Conservation (phyloP, 768 basidiomycete species). For the Mycena amicta region DNA sequence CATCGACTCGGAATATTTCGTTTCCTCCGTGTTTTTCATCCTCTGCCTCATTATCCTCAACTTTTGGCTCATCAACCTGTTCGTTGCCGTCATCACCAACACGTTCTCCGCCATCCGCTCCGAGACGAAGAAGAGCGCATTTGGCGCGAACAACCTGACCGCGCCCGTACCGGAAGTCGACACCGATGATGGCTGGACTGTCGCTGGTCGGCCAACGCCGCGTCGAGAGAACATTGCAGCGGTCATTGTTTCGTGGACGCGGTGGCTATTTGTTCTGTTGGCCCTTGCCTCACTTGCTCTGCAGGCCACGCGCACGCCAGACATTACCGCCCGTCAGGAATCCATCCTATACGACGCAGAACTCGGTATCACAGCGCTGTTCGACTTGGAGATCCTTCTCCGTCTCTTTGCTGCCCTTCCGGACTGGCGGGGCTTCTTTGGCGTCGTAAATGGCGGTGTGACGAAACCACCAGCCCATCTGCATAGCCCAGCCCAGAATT, state of each 20-base stretch:
- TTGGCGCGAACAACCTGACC: constrained; percentile 57
- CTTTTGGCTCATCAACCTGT: constrained; percentile 91
- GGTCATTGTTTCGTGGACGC: constrained; percentile 57
- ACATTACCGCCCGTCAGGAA: constrained; percentile 48
- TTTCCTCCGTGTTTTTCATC: constrained; percentile 89
- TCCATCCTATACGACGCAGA: constrained; percentile 65
- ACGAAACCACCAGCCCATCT: neutral
- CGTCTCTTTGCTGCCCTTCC: constrained; percentile 74
- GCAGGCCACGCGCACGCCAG: constrained; percentile 68
- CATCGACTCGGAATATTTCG: constrained; percentile 88
- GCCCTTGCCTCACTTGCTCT: constrained; percentile 71
- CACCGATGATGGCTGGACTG: constrained; percentile 62
- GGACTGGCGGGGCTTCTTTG: constrained; percentile 81
- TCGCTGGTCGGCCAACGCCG: constrained; percentile 46
- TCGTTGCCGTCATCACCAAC: constrained; percentile 95
- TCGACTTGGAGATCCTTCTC: constrained; percentile 86
- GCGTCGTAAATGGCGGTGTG: constrained; percentile 32
- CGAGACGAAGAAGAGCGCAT: constrained; percentile 89
- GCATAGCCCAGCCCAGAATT: constrained; percentile 46
- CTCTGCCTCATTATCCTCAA: constrained; percentile 83
- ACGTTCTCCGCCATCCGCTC: constrained; percentile 87
- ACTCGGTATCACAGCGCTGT: constrained; percentile 75
- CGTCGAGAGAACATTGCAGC: constrained; percentile 51
- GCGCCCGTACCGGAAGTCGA: constrained; percentile 6
- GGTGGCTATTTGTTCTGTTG: constrained; percentile 76